These are phyloP conservation scores for Cymbidium sinense DNA, from an alignment of 106 monocot species.

Conservation along the genomic window DNA sequence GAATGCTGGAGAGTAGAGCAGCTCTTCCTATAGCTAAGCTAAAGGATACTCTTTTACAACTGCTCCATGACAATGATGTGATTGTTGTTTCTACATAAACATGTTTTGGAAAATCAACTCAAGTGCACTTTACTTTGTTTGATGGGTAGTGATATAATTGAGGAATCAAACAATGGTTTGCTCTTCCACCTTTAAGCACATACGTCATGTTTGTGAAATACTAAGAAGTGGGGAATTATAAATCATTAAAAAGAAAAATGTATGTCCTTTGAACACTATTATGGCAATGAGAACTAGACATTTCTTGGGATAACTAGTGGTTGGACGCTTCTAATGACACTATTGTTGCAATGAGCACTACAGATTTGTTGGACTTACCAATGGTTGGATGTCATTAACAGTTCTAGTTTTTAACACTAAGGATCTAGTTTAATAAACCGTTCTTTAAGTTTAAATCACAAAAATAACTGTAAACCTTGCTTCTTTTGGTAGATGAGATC, in stretches of 20 bases:
- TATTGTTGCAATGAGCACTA: not conserved
- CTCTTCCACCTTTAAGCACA: not conserved
- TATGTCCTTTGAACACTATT: not conserved
- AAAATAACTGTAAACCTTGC: not conserved
- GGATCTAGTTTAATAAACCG: not conserved
- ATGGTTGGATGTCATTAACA: not conserved
- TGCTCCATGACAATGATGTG: slow-evolving; percentile 69
- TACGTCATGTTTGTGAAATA: not conserved
- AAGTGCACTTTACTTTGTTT: slow-evolving; percentile 38
- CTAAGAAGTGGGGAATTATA: not conserved
- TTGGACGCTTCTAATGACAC: not conserved
- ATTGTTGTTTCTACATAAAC: slow-evolving; percentile 95
- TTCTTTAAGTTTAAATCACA: not conserved
- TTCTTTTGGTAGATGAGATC: not conserved
- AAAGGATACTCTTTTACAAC: slow-evolving; percentile 45
- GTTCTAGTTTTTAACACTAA: not conserved
- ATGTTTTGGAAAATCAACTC: slow-evolving; percentile 97
- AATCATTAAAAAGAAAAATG: not conserved
- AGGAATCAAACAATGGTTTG: not conserved
- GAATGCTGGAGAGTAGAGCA: slow-evolving; percentile 77
- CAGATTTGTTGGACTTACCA: not conserved
- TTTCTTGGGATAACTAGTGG: not conserved
- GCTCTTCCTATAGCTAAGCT: slow-evolving; percentile 73
- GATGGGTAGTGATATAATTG: not conserved
- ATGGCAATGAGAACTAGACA: not conserved